These are phyloP conservation scores for Cutaneotrichosporon daszewskae DNA, from an alignment of 1,284 basidiomycete genomes.

Conservation along the genomic window DNA sequence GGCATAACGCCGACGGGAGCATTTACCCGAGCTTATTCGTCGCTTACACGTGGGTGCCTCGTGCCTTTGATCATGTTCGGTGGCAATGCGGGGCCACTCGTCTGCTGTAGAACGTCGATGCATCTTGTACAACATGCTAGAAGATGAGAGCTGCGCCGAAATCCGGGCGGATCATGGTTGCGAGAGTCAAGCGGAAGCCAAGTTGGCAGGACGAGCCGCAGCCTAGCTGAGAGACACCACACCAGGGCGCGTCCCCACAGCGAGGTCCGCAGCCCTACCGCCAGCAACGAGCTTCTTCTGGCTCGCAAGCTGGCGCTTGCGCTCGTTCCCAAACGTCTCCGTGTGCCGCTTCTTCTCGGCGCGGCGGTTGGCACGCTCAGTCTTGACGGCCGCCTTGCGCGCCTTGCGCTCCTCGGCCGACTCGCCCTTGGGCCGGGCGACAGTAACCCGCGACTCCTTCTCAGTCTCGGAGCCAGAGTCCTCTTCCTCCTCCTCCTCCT, in stretches of 20 bases:
- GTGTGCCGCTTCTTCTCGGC: slow-evolving; percentile 74
- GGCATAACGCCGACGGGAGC: no score
- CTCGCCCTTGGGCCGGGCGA: slow-evolving; percentile 71
- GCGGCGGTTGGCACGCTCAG: slow-evolving; percentile 66
- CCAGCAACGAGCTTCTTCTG: slow-evolving; percentile 43
- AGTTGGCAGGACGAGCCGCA: background rate
- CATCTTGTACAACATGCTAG: slow-evolving; percentile 8
- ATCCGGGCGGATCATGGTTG: background rate
- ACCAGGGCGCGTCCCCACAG: slow-evolving; percentile 20
- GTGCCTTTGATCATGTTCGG: background rate
- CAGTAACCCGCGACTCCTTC: slow-evolving; percentile 38
- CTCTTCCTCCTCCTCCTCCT: slow-evolving; percentile 43
- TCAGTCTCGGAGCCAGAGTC: slow-evolving; percentile 47
- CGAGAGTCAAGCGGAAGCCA: background rate
- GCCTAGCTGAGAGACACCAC: slow-evolving; percentile 34
- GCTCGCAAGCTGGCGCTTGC: slow-evolving; percentile 62
- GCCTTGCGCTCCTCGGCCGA: slow-evolving; percentile 77
- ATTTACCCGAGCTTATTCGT: no score
- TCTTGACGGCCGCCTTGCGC: slow-evolving; percentile 82
- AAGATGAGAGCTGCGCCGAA: background rate
- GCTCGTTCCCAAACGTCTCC: slow-evolving; percentile 67
- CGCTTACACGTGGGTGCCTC: background rate
- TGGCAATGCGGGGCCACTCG: background rate
- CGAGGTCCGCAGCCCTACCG: slow-evolving; percentile 44
- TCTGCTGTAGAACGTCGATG: background rate